Evolutionary conservation across 192 early-diverging fungal species (phyloP).

Genomic region (Cladochytrium replicatum): DNA sequence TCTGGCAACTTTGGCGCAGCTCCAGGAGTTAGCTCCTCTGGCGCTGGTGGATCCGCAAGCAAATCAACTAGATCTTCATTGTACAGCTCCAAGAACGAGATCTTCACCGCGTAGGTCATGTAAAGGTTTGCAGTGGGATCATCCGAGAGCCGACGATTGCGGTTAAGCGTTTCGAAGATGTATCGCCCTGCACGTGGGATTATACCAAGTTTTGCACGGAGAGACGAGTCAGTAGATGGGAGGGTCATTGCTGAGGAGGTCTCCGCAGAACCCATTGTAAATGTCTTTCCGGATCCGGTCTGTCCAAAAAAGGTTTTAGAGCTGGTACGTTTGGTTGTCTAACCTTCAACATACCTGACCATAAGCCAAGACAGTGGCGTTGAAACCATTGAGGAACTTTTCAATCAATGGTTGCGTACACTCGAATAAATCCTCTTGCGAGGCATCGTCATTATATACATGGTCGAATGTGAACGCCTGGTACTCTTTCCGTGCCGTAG

Average conservation of each 20-base stretch:
- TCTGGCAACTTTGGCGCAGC: not conserved
- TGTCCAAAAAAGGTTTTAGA: slow-evolving; percentile 48
- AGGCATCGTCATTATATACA: slow-evolving; percentile 42
- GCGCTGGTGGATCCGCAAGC: slow-evolving; percentile 40
- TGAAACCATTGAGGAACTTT: slow-evolving; percentile 69
- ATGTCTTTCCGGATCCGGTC: slow-evolving; percentile 81
- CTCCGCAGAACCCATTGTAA: slow-evolving; percentile 75
- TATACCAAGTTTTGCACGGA: slow-evolving; percentile 25
- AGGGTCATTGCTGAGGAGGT: not conserved
- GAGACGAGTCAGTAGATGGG: not conserved
- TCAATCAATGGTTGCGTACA: slow-evolving; percentile 43
- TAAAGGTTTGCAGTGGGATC: not conserved
- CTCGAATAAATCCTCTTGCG: slow-evolving; percentile 42
- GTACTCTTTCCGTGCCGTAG: too few species aligned
- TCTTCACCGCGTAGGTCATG: slow-evolving; percentile 2
- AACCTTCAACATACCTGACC: slow-evolving; percentile 10
- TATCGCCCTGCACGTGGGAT: not conserved
- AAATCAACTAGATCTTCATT: slow-evolving; percentile 19
- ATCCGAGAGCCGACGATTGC: not conserved
- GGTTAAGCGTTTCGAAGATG: not conserved
- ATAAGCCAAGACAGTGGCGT: slow-evolving; percentile 71
- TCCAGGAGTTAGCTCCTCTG: not conserved
- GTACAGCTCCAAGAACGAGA: slow-evolving; percentile 16
- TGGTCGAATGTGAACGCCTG: slow-evolving; percentile 48
- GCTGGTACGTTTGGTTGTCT: not conserved